Evolutionary conservation across 2,329 filamentous ascomycete species (phyloP), one percentile per base, ranked within the genome.

Genomic region (Lojkania enalia): DNA sequence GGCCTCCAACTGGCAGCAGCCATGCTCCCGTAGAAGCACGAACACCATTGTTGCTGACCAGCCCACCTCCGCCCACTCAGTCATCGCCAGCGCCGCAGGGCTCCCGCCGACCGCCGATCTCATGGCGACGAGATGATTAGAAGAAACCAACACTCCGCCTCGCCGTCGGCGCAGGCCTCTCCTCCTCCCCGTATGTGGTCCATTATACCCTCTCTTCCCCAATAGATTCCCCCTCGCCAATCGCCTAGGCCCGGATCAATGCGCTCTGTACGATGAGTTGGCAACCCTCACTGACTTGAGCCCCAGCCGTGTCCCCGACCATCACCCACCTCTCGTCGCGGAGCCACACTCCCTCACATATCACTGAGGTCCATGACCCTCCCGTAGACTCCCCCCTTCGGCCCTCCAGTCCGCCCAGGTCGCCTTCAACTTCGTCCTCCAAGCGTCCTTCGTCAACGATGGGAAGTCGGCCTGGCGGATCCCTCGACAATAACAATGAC

Each of bases 81-180:
- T 19, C 21, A 5, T 21, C 36, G 39, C 29, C 46, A 40, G 12
- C 38, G 47, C 46, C 46, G 35, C 18, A 30, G 21, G 31, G 39
- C 32, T 25, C 31, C 13, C 35, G 21, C 19, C 25, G 38, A n/a
- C 7, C 23, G 23, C 23, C 7, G 23, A 9, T 33, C 30, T 33
- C 30, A 60, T 61, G 54, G 51, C 54, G 55, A 46, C 49, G 57
- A 44, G 44, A 69, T 66, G 64, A 65, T 67, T 46, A 63, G 58
- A 54, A 62, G 64, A 57, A 64, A 42, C 52, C 63, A 63, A 48
- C 57, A 55, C 48, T 66, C 63, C 51, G 64, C 65, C 54, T 84
- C 83, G 55, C 84, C 82, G 68, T 79, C 81, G 59, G 80, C 81
- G 70, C 77, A 77, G 71, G 74, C 78, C 77, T 61, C 39, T 32